Base-by-base conservation (phyloP, 2,329 filamentous ascomycete genomes). In the Beauveria sp. region DNA sequence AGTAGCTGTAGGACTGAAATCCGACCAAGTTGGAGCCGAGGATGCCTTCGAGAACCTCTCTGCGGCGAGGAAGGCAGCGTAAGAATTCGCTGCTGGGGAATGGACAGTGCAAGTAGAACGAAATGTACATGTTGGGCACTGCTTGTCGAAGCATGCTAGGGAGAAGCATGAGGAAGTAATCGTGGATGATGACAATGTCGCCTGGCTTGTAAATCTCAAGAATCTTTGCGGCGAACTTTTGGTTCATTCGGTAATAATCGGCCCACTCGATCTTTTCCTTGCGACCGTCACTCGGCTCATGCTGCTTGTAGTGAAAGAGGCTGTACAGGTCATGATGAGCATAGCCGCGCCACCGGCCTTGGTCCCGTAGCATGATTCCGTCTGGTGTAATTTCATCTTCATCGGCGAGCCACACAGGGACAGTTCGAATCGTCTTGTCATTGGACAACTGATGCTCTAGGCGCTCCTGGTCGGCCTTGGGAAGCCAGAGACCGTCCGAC, bases 61-160 rank as follows among this genome's bases (percentile, higher is more conserved):
- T 96, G 67, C 93, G 86, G 66, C 91, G 86, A 43, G 91, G 90
- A 61, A 97, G 80, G 73, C 93, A 96, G 53, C 93, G 86, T 72
- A 97, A 85, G 72, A 96, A 97, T 75, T 98, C 95, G 80, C 91
- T 96, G 76, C 92, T 96, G 40, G 93, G 93, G 75, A 98, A 98
- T 0, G 93, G 93, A 51, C 91, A 88, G 75, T 98, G 93, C 52
- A 98, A 80, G 79, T 91, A 98, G 79, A 97, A 97, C 60, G 91
- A 89, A 71, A 97, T 93, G 77, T 96, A 96, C 75, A 96, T 90
- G 73, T 92, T 90, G 4, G 92, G 90, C 20, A 93, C 80, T 48
- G 89, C 86, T 73, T 96, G 92, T 53, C 93, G 88, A 63, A 98
- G 79, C 78, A 98, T 86, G 75, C 87, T 92, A 2, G 95, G 93